A percentile compares a stretch with the other conserved stretches of the same genome.
phyloP scores from a whole-genome alignment of 345 rosid genomes.

The Melaleuca quinquenervia region DNA sequence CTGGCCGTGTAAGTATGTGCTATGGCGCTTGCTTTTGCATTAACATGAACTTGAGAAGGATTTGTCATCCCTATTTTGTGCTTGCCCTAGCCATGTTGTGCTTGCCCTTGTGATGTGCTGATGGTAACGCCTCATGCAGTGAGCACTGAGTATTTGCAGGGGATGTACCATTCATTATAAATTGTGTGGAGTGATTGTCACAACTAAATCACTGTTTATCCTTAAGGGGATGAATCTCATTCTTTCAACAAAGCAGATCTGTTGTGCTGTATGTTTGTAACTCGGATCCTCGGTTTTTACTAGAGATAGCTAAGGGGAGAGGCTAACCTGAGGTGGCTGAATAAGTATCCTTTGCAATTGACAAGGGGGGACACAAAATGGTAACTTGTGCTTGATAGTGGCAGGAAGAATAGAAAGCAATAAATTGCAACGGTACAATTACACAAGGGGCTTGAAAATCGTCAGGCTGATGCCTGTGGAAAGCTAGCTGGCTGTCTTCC shows the following conservation, averaged over 20 bases:
- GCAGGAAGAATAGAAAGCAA: neutral
- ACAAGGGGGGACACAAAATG: neutral
- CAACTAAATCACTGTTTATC: neutral
- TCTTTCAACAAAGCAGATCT: neutral
- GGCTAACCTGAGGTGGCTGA: neutral
- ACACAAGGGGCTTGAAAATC: neutral
- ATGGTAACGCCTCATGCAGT: neutral
- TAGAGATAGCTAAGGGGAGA: neutral
- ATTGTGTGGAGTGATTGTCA: neutral
- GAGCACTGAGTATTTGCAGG: neutral
- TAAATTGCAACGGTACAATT: neutral
- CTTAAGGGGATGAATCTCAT: neutral
- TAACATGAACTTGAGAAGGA: neutral
- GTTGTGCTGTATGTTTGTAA: neutral
- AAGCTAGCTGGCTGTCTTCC: neutral
- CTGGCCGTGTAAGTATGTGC: neutral
- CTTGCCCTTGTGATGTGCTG: neutral
- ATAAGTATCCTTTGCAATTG: neutral
- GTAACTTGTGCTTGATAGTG: neutral
- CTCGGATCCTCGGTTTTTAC: neutral
- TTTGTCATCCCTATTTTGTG: neutral
- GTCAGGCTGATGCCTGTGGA: neutral
- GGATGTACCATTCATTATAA: neutral
- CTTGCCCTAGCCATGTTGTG: neutral
- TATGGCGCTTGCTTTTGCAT: neutral